These are phyloP conservation scores for Backusella tuberculispora DNA, from an alignment of 192 early-diverging fungal species.

Conservation along the genomic window DNA sequence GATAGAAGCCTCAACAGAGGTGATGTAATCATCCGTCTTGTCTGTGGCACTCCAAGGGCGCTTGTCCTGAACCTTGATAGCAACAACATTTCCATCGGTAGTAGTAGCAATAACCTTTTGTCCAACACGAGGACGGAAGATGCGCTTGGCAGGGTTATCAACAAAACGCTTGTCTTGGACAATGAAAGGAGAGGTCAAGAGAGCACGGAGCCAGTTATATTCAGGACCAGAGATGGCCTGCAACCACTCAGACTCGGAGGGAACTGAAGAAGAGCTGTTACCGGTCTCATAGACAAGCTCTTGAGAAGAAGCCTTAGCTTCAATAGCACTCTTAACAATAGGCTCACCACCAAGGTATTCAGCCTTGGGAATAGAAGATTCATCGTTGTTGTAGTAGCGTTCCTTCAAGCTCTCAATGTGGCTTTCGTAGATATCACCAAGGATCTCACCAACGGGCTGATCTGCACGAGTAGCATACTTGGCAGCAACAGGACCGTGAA, in stretches of 20 bases:
- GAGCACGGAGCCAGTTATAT: constrained; percentile 82
- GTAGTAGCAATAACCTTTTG: constrained; percentile 54
- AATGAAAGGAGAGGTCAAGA: constrained; percentile 76
- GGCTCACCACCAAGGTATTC: constrained; percentile 75
- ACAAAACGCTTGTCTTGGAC: constrained; percentile 75
- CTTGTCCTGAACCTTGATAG: constrained; percentile 58
- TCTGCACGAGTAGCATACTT: constrained; percentile 72
- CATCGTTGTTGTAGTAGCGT: constrained; percentile 69
- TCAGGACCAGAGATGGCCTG: constrained; percentile 74
- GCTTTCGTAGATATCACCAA: constrained; percentile 81
- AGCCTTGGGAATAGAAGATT: constrained; percentile 67
- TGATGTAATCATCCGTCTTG: constrained; percentile 49
- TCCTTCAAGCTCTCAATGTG: constrained; percentile 77
- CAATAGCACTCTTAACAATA: constrained; percentile 40
- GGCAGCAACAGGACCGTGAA: constrained; percentile 89
- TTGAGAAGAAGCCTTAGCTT: constrained; percentile 45
- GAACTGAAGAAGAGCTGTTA: constrained; percentile 51
- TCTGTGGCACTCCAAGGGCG: constrained; percentile 59
- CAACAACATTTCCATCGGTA: constrained; percentile 36
- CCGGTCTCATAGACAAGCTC: constrained; percentile 64
- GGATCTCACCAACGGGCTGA: constrained; percentile 88
- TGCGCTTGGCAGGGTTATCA: constrained; percentile 66
- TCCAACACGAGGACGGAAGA: constrained; percentile 65
- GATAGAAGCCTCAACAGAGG: constrained; percentile 56
- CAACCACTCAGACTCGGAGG: constrained; percentile 64